phyloP scores from a whole-genome alignment of 768 basidiomycete species.

The Harrya chromipes region DNA sequence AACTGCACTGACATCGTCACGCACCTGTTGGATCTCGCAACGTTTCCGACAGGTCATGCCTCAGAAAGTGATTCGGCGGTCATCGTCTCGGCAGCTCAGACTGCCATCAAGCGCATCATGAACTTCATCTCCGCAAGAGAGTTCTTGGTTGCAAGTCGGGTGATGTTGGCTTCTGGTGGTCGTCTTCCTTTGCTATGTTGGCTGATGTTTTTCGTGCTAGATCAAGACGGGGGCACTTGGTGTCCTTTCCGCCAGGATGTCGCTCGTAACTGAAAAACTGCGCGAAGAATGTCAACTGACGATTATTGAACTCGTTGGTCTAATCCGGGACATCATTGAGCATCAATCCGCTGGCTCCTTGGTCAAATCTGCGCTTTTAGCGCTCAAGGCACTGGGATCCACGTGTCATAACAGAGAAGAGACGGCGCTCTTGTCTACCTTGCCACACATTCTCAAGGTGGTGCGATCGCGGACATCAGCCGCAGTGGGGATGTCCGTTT shows the following conservation, averaged over 20 bases:
- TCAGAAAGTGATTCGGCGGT: slow-evolving; percentile 40
- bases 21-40: slow-evolving; percentile 47
- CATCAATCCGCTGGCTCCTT: slow-evolving; percentile 39
- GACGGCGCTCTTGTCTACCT: slow-evolving; percentile 48
- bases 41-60: slow-evolving; percentile 29
- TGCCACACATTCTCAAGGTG: slow-evolving; percentile 56
- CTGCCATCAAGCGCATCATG: slow-evolving; percentile 52
- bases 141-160: slow-evolving; percentile 57
- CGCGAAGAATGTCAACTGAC: slow-evolving; percentile 50
- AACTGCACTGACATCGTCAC: slow-evolving; percentile 44
- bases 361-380: slow-evolving; percentile 49
- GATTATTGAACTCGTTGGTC: slow-evolving; percentile 51
- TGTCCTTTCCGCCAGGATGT: slow-evolving; percentile 64
- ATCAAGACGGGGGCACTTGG: slow-evolving; percentile 66
- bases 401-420: slow-evolving; percentile 70
- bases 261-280: slow-evolving; percentile 51
- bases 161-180: slow-evolving; percentile 40
- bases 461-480: slow-evolving; percentile 39
- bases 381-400: slow-evolving; percentile 55
- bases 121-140: slow-evolving; percentile 64
- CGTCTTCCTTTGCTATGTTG: background rate
- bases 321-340: slow-evolving; percentile 50
- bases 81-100: slow-evolving; percentile 45
- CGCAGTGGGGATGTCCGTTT: slow-evolving; percentile 46
- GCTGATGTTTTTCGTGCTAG: slow-evolving; percentile 33